Evolutionary conservation across 352 stramenopile genomes (phyloP).

Genomic region (Blastocystis sp.): DNA sequence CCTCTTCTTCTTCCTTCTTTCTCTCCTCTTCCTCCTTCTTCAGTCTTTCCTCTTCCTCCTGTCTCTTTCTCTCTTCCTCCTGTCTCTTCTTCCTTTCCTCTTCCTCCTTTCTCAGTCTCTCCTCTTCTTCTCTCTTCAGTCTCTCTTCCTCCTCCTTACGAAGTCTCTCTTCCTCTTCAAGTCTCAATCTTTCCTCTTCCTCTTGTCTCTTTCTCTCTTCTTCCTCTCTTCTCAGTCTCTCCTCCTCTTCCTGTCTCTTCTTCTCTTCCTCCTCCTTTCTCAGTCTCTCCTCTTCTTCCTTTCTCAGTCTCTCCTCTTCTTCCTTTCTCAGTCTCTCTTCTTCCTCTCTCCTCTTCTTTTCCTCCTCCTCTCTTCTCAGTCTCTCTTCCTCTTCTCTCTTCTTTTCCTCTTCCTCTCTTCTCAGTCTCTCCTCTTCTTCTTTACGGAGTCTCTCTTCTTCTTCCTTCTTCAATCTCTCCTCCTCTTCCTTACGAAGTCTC

Average conservation of each 20-base stretch:
- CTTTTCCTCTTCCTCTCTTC: background rate
- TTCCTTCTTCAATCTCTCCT: background rate
- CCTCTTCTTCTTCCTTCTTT: background rate
- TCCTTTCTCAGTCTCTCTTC: background rate
- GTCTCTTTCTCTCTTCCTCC: background rate
- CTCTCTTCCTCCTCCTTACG: background rate
- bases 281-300: background rate
- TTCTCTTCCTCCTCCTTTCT: background rate
- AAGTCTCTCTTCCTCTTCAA: background rate
- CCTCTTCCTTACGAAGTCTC: background rate
- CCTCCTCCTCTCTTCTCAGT: background rate
- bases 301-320: slow-evolving; percentile 20
- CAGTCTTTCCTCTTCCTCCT: background rate
- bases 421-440: background rate
- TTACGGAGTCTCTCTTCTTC: background rate
- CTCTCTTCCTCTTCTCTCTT: background rate
- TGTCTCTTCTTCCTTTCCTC: slow-evolving; percentile 10
- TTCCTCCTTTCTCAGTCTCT: background rate
- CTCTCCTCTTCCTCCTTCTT: slow-evolving; percentile 5
- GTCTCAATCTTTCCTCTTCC: background rate
- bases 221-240: background rate
- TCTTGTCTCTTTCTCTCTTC: background rate
- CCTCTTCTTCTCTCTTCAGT: slow-evolving; percentile 5
- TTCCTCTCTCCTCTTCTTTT: background rate
- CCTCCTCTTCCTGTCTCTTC: background rate